Percentiles rank a stretch among this genome's conserved stretches.
phyloP scores from a whole-genome alignment of 192 early-diverging fungal species.

The Gaertneriomyces sp. region DNA sequence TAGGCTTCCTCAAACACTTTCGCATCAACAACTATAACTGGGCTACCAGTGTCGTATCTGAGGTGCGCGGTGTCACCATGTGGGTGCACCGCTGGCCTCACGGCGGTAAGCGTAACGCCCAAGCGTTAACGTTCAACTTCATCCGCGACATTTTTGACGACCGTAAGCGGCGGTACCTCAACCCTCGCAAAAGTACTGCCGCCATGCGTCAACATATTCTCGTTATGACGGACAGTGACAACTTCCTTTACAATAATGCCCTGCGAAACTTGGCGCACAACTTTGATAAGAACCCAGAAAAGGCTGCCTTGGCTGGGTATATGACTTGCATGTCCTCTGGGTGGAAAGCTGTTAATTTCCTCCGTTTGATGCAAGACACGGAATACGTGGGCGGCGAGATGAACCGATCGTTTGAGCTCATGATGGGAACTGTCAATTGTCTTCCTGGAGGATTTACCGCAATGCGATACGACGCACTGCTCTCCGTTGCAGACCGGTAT shows the following conservation, averaged over 20 bases:
- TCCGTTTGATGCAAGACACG: slow-evolving; percentile 39
- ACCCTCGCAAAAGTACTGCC: too few relatives aligned
- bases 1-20: too few relatives aligned
- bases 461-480: slow-evolving; percentile 26
- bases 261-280: background rate
- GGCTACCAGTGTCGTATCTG: too few relatives aligned
- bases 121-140: background rate
- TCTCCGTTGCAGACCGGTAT: slow-evolving; percentile 30
- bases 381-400: slow-evolving; percentile 48
- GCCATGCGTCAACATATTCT: background rate
- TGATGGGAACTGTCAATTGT: slow-evolving; percentile 34
- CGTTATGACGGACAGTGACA: background rate
- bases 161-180: background rate
- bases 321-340: background rate
- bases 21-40: too few relatives aligned
- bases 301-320: slow-evolving; percentile 29
- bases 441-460: slow-evolving; percentile 43
- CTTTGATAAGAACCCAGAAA: slow-evolving; percentile 36
- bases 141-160: background rate
- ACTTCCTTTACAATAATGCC: background rate
- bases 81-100: background rate
- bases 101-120: slow-evolving; percentile 1
- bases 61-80: too few relatives aligned
- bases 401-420: slow-evolving; percentile 37
- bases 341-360: slow-evolving; percentile 25